These are phyloP conservation scores for Arbutus unedo DNA, from an alignment of 148 eudicot genomes.

Conservation along the genomic window DNA sequence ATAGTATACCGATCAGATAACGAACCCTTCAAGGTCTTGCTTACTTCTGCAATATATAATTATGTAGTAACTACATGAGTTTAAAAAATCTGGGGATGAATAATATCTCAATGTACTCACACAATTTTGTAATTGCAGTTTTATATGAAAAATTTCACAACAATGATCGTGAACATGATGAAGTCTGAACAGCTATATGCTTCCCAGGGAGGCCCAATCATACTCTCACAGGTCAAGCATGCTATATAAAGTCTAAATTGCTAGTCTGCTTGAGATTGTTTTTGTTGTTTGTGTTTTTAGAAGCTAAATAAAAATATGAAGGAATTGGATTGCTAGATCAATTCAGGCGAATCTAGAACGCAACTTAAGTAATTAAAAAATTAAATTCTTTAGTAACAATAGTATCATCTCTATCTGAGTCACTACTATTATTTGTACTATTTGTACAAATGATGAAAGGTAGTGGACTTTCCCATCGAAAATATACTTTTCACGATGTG, in stretches of 20 bases:
- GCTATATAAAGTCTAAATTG: neutral
- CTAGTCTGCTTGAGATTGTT: neutral
- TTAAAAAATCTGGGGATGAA: neutral
- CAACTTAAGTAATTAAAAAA: too few species aligned
- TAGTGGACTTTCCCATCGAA: too few species aligned
- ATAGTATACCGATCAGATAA: slow-evolving; percentile 44
- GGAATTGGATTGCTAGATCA: neutral
- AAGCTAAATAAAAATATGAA: neutral
- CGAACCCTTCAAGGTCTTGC: slow-evolving; percentile 49
- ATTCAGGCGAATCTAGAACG: too few species aligned
- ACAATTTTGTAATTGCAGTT: slow-evolving; percentile 25
- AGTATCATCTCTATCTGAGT: too few species aligned
- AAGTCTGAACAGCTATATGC: slow-evolving; percentile 63
- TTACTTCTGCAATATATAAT: slow-evolving; percentile 10
- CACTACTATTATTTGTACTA: too few species aligned
- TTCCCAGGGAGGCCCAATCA: slow-evolving; percentile 90
- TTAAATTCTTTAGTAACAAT: too few species aligned
- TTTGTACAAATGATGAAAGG: too few species aligned
- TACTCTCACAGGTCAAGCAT: slow-evolving; percentile 64
- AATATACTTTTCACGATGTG: too few species aligned
- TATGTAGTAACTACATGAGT: neutral
- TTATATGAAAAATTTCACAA: slow-evolving; percentile 67
- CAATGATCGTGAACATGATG: slow-evolving; percentile 67
- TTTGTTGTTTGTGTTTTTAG: neutral
- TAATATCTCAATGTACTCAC: neutral